Conservation (phyloP, 1,139 yeast genomes). For the Debaryomyces sp. region DNA sequence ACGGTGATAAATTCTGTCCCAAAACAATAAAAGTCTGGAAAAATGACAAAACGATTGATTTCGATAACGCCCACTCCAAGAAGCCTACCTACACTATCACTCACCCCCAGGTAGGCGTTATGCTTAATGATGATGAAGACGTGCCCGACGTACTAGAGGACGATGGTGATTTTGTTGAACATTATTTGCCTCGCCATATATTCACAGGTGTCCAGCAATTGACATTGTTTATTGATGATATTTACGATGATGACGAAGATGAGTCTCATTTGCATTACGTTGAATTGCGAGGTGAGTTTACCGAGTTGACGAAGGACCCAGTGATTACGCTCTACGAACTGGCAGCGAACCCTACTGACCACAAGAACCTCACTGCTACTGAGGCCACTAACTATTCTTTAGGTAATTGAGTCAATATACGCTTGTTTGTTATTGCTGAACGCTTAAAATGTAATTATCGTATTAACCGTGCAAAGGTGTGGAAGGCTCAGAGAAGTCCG, state of each 20-base stretch:
- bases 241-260: constrained; percentile 64
- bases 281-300: constrained; percentile 82
- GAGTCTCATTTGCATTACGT: constrained; percentile 63
- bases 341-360: constrained; percentile 93
- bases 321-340: constrained; percentile 80
- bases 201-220: constrained; percentile 74
- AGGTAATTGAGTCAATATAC: constrained; percentile 3
- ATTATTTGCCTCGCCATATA: constrained; percentile 71
- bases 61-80: constrained; percentile 56
- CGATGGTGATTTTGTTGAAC: constrained; percentile 73
- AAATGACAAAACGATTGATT: constrained; percentile 70
- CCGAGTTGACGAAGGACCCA: constrained; percentile 65
- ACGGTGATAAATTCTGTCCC: constrained; percentile 69
- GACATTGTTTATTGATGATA: constrained; percentile 67
- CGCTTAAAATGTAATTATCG: neutral
- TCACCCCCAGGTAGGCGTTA: constrained; percentile 66
- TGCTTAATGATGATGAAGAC: constrained; percentile 34
- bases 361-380: constrained; percentile 46
- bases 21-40: constrained; percentile 69
- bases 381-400: constrained; percentile 3
- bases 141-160: constrained; percentile 32
- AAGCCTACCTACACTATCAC: constrained; percentile 56
- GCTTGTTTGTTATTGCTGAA: neutral
- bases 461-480: neutral
- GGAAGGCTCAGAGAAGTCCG: constrained; percentile 30